Evolutionary conservation across 305 asterid genomes (phyloP).

Genomic region (Solanum chacoense): DNA sequence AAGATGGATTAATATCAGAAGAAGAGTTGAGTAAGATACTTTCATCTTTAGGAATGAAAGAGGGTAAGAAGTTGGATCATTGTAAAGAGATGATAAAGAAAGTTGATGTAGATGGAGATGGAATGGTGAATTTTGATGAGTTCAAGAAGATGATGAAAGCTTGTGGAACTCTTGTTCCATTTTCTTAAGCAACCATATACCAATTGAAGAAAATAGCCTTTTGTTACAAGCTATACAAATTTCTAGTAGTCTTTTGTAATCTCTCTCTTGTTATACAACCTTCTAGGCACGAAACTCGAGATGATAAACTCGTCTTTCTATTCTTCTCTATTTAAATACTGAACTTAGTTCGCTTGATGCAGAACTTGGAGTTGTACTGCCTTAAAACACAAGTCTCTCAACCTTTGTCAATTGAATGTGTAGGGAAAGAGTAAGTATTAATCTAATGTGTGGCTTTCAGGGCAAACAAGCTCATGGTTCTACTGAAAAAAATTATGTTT

Average conservation of each 20-base stretch:
- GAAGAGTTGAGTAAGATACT: conserved; percentile 50
- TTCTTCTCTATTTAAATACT: neutral
- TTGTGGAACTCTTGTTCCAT: conserved; percentile 24
- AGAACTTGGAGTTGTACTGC: neutral
- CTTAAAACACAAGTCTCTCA: neutral
- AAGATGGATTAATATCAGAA: conserved; percentile 44
- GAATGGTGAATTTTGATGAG: conserved; percentile 55
- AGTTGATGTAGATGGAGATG: conserved; percentile 63
- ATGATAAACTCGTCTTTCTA: neutral
- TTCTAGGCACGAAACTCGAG: neutral
- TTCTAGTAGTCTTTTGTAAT: neutral
- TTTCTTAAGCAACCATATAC: conserved; percentile 16
- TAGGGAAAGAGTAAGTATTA: neutral
- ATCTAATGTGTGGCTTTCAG: neutral
- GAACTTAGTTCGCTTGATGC: neutral
- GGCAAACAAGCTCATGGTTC: neutral
- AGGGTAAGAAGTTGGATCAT: conserved; percentile 38
- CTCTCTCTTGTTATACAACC: neutral
- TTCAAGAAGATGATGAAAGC: conserved; percentile 45
- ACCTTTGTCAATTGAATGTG: neutral
- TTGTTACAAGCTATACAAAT: neutral
- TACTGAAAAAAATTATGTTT: neutral
- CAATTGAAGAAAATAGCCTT: neutral
- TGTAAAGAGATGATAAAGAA: conserved; percentile 52
- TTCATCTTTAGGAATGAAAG: conserved; percentile 35